phyloP scores from a whole-genome alignment of 441 rosid species.

The Mallotus repandus region DNA sequence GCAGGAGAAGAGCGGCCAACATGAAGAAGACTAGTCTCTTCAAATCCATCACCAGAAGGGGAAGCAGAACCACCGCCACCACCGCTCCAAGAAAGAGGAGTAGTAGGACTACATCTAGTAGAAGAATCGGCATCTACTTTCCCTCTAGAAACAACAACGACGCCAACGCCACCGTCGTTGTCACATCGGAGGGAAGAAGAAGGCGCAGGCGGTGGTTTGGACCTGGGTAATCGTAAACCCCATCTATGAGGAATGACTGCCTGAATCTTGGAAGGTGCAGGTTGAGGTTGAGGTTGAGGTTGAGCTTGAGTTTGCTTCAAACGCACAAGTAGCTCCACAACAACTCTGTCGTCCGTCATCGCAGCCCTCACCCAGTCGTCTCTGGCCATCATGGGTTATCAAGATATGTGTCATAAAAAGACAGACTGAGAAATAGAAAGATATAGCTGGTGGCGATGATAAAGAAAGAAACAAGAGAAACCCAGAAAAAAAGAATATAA shows the following conservation, averaged over 20 bases:
- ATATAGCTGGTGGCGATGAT: too few species aligned
- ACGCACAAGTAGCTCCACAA: slow-evolving; percentile 68
- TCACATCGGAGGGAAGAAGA: slow-evolving; percentile 40
- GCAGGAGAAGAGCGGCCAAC: slow-evolving; percentile 34
- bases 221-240: slow-evolving; percentile 77
- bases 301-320: slow-evolving; percentile 52
- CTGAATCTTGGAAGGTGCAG: slow-evolving; percentile 12
- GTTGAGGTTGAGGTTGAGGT: slow-evolving; percentile 20
- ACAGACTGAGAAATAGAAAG: neutral
- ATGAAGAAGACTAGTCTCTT: slow-evolving; percentile 45
- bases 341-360: slow-evolving; percentile 69
- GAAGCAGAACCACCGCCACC: slow-evolving; percentile 53
- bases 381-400: slow-evolving; percentile 25
- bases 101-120: slow-evolving; percentile 75
- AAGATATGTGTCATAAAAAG: slow-evolving; percentile 12
- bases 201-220: slow-evolving; percentile 26
- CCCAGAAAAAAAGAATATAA: neutral
- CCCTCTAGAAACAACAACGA: slow-evolving; percentile 18
- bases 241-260: slow-evolving; percentile 46
- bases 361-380: slow-evolving; percentile 84
- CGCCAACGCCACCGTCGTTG: neutral
- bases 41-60: slow-evolving; percentile 60
- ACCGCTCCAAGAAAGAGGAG: slow-evolving; percentile 94
- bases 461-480: too few species aligned
- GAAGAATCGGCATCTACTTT: slow-evolving; percentile 49